Evolutionary conservation across 495 filamentous ascomycete species (phyloP).

Genomic region (Achaetomiella virescens): DNA sequence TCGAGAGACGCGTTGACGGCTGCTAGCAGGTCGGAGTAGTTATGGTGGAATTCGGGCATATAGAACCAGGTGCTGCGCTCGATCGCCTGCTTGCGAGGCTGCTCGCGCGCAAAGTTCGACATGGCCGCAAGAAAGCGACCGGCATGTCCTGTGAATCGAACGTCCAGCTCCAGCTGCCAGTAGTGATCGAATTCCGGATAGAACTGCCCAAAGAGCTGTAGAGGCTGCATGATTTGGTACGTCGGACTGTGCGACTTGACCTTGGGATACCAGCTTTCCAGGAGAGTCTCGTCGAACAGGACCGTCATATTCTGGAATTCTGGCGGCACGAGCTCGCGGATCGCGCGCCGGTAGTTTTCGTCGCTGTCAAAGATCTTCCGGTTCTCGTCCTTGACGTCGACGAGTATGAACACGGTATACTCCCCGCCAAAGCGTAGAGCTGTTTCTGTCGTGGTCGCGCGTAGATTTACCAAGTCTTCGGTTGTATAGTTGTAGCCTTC

Average conservation of each 20-base stretch:
- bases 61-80: conserved; percentile 6
- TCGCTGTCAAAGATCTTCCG: conserved; percentile 1
- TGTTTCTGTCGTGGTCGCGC: not conserved
- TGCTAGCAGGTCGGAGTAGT: not conserved
- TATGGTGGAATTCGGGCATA: not conserved
- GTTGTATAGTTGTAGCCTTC: conserved; percentile 3
- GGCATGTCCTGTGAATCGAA: conserved; percentile 4
- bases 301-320: not conserved
- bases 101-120: conserved; percentile 2
- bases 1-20: not conserved
- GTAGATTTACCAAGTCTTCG: not conserved
- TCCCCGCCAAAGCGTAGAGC: not conserved
- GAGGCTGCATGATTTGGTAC: conserved; percentile 6
- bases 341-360: not conserved
- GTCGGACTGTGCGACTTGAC: not conserved
- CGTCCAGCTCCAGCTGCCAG: conserved; percentile 6
- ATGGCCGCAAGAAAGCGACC: not conserved
- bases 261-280: not conserved
- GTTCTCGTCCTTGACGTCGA: not conserved
- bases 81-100: conserved; percentile 2
- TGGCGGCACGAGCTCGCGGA: not conserved
- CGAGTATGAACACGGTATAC: conserved; percentile 5
- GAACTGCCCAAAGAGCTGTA: conserved; percentile 4
- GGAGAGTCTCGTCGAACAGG: conserved; percentile 2
- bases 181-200: not conserved